A percentile compares a stretch with the other conserved stretches of the same genome.
Conservation (phyloP, 768 basidiomycete species). For the Pleurotus eryngii region DNA sequence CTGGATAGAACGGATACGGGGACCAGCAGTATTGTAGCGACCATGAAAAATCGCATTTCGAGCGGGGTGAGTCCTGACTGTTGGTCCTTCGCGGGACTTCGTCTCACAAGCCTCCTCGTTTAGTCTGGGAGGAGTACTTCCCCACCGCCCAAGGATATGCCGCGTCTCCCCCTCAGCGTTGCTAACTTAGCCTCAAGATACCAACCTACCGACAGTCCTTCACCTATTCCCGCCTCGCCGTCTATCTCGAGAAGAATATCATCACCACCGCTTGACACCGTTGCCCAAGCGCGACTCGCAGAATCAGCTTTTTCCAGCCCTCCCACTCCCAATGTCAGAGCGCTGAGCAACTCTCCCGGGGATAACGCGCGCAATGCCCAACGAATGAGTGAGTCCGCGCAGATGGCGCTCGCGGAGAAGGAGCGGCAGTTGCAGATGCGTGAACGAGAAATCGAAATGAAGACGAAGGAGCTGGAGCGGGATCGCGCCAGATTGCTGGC, state of each 20-base stretch:
- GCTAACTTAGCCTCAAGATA: constrained; percentile 63
- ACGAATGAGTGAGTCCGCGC: constrained; percentile 46
- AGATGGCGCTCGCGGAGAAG: constrained; percentile 51
- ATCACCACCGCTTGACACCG: constrained; percentile 14
- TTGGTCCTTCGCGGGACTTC: too few species aligned
- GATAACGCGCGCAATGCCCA: constrained; percentile 24
- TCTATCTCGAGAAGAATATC: constrained; percentile 20
- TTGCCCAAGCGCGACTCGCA: constrained; percentile 17
- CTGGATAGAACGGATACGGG: constrained; percentile 53
- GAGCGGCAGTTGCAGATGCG: constrained; percentile 50
- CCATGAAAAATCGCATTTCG: constrained; percentile 64
- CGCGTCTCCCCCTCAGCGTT: constrained; percentile 62
- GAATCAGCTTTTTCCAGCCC: constrained; percentile 17
- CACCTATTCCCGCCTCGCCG: constrained; percentile 37
- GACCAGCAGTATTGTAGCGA: constrained; percentile 58
- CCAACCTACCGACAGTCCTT: constrained; percentile 40
- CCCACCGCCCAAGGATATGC: constrained; percentile 58
- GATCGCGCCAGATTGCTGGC: constrained; percentile 44
- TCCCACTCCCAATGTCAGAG: neutral
- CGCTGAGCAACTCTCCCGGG: neutral
- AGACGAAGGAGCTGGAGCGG: constrained; percentile 53
- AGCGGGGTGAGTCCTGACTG: constrained; percentile 40
- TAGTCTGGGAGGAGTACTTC: constrained; percentile 47
- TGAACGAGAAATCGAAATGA: constrained; percentile 52
- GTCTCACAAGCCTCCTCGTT: neutral